A percentile compares a stretch with the other conserved stretches of the same genome.
These are phyloP conservation scores for Russula earlei DNA, from an alignment of 768 basidiomycete genomes.

Conservation along the genomic window DNA sequence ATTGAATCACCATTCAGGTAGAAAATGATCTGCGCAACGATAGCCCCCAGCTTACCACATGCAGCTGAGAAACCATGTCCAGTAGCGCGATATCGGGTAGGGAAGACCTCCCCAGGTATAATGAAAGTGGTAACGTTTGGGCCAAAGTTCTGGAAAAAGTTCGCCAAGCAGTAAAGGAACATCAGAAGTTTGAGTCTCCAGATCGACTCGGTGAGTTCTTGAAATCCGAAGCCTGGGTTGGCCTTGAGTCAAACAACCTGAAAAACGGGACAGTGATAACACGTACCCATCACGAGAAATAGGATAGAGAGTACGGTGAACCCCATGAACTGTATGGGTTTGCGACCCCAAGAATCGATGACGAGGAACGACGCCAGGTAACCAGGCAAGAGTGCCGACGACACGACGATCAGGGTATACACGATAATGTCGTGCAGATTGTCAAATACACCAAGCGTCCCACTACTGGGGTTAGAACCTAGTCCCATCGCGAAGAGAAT, in stretches of 20 bases:
- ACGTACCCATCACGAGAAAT: conserved; percentile 61
- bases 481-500: conserved; percentile 39
- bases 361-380: conserved; percentile 58
- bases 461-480: conserved; percentile 36
- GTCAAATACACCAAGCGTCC: conserved; percentile 32
- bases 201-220: conserved; percentile 23
- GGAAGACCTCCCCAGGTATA: conserved; percentile 37
- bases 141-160: conserved; percentile 39
- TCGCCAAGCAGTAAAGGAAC: conserved; percentile 32
- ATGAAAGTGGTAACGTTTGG: conserved; percentile 38
- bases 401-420: conserved; percentile 67
- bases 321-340: conserved; percentile 73
- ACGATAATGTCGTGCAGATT: conserved; percentile 54
- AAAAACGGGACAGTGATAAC: not conserved
- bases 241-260: not conserved
- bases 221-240: conserved; percentile 24
- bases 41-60: conserved; percentile 36
- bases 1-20: conserved; percentile 21
- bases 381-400: conserved; percentile 73
- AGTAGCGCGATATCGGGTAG: conserved; percentile 36
- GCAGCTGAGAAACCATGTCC: conserved; percentile 40
- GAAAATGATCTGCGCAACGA: conserved; percentile 33
- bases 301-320: conserved; percentile 57
- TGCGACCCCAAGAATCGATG: conserved; percentile 74
- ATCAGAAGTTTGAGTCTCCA: conserved; percentile 27